phyloP scores from a whole-genome alignment of 192 early-diverging fungal genomes.

The Funneliformis mosseae region DNA sequence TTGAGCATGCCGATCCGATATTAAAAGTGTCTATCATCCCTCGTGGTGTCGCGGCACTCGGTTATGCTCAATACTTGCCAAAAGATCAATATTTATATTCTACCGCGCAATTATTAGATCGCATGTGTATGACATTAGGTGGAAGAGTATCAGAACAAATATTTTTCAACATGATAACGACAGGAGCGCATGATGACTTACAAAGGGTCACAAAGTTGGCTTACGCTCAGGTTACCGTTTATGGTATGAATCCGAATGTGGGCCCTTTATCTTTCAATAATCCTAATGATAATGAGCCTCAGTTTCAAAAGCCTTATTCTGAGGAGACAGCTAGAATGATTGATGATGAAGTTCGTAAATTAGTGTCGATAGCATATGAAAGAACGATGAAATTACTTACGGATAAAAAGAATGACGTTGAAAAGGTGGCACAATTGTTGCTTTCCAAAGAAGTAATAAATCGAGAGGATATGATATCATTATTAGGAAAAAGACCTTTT shows the following conservation, averaged over 20 bases:
- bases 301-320: constrained; percentile 95
- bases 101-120: constrained; percentile 86
- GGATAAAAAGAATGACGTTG: constrained; percentile 83
- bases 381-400: constrained; percentile 83
- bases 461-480: constrained; percentile 91
- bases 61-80: constrained; percentile 99
- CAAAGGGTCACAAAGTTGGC: constrained; percentile 97
- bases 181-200: constrained; percentile 97
- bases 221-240: constrained; percentile 91
- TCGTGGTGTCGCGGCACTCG: constrained; percentile 90
- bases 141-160: constrained; percentile 88
- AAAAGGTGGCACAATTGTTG: constrained; percentile 89
- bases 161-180: constrained; percentile 93
- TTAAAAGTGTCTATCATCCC: constrained; percentile 99
- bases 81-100: constrained; percentile 97
- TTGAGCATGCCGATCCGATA: constrained; percentile 93
- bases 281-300: constrained; percentile 64
- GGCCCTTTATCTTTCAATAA: constrained; percentile 86
- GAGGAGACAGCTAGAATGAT: constrained; percentile 94
- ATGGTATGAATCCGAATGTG: constrained; percentile 90
- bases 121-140: constrained; percentile 89
- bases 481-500: constrained; percentile 87
- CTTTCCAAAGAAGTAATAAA: constrained; percentile 97
- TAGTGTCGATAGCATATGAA: constrained; percentile 80
- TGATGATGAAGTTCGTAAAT: constrained; percentile 88